Evolutionary conservation across 495 filamentous ascomycete species (phyloP).

Genomic region (Aspergillus asperescens): DNA sequence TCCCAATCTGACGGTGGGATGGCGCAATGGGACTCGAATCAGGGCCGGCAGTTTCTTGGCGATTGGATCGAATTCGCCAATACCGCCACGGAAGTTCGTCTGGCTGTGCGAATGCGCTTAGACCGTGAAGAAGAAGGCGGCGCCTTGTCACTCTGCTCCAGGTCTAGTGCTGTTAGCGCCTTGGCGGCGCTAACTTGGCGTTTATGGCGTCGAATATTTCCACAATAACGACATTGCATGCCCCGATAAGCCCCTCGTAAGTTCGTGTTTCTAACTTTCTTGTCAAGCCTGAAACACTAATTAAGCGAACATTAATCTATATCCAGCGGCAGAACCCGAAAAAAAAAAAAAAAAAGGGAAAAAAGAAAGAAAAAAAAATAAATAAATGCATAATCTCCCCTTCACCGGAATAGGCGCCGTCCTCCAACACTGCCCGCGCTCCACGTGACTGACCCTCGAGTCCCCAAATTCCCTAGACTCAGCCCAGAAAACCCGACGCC

Average conservation of each 20-base stretch:
- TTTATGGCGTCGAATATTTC: neutral
- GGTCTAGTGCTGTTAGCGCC: no score
- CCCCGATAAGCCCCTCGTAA: no score
- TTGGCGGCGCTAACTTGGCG: neutral
- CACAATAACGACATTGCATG: slow-evolving; percentile 3
- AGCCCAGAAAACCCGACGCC: slow-evolving; percentile 69
- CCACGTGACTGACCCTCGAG: slow-evolving; percentile 57
- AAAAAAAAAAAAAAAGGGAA: neutral
- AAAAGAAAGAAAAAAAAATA: neutral
- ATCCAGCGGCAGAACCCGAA: no score
- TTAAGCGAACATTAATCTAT: no score
- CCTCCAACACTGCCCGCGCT: slow-evolving; percentile 47
- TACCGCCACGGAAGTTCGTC: neutral
- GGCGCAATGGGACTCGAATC: slow-evolving; percentile 3
- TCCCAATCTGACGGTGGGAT: neutral
- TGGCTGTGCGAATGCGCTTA: no score
- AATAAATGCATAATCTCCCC: neutral
- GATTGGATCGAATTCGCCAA: no score
- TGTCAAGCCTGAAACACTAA: no score
- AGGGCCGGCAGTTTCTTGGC: neutral
- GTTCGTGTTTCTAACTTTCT: no score
- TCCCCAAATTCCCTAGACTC: slow-evolving; percentile 62
- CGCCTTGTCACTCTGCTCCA: no score
- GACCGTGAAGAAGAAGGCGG: no score
- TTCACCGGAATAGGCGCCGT: slow-evolving; percentile 57